phyloP scores from a whole-genome alignment of 805 yeast species.

The Candida gorgasii region DNA sequence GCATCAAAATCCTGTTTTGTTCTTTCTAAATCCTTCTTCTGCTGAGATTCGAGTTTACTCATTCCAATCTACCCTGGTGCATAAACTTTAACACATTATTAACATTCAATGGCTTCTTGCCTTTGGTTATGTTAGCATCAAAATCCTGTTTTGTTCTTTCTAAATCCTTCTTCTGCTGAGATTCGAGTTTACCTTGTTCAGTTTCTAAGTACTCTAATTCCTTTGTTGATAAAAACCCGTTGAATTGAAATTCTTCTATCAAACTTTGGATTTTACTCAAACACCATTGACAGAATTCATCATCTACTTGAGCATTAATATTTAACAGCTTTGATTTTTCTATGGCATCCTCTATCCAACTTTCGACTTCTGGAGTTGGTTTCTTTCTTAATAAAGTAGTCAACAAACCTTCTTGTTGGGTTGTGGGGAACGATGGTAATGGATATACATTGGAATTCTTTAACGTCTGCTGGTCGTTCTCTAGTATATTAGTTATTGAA shows the following conservation, averaged over 20 bases:
- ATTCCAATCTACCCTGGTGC: constrained; percentile 35
- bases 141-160: constrained; percentile 25
- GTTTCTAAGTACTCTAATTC: constrained; percentile 40
- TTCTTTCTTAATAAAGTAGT: constrained; percentile 87
- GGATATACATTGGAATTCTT: constrained; percentile 79
- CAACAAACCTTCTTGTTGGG: constrained; percentile 77
- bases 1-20: constrained; percentile 26
- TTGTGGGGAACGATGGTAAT: constrained; percentile 77
- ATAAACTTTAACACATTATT: constrained; percentile 40
- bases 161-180: constrained; percentile 19
- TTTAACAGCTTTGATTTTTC: constrained; percentile 17
- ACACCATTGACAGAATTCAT: constrained; percentile 73
- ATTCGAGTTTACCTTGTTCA: constrained; percentile 33
- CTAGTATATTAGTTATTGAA: constrained; percentile 71
- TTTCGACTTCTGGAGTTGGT: constrained; percentile 84
- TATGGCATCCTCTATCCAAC: constrained; percentile 62
- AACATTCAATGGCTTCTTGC: constrained; percentile 29
- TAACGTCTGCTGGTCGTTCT: constrained; percentile 58
- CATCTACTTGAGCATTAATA: constrained; percentile 29
- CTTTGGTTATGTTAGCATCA: constrained; percentile 27
- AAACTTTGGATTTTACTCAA: constrained; percentile 51
- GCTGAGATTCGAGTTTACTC: constrained; percentile 20
- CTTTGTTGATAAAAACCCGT: constrained; percentile 57
- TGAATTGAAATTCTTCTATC: constrained; percentile 58
- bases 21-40: constrained; percentile 19